Evolutionary conservation across 1,284 basidiomycete genomes (phyloP).

Genomic region (Ustilago bromivora): DNA sequence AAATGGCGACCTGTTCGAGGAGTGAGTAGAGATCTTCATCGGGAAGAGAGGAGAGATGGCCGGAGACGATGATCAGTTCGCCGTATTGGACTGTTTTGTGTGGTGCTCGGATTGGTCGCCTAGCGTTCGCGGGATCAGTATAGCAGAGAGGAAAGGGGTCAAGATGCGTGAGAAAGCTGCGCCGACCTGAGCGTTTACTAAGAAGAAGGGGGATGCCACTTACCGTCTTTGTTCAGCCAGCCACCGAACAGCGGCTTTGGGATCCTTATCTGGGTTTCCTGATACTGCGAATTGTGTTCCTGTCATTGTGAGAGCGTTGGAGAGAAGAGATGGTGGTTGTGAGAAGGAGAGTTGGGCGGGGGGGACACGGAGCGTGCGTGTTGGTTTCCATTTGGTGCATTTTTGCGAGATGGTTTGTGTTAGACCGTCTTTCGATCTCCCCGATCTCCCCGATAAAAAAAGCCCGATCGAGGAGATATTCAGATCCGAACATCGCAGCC

Average conservation of each 20-base stretch:
- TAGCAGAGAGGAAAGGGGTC: not conserved
- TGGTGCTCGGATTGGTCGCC: slow-evolving; percentile 73
- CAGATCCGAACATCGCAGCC: slow-evolving; percentile 11
- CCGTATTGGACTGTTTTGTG: slow-evolving; percentile 80
- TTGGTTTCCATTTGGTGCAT: too few relatives aligned
- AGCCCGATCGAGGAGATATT: slow-evolving; percentile 6
- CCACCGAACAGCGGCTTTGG: slow-evolving; percentile 53
- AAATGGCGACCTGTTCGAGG: slow-evolving; percentile 87
- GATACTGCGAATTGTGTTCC: slow-evolving; percentile 18
- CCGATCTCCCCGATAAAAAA: too few relatives aligned
- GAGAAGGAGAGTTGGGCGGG: not conserved
- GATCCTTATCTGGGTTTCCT: slow-evolving; percentile 36
- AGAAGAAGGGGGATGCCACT: slow-evolving; percentile 4
- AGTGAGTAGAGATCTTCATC: slow-evolving; percentile 77
- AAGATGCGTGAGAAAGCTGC: not conserved
- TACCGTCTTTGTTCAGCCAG: slow-evolving; percentile 58
- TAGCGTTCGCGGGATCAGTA: not conserved
- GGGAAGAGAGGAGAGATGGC: slow-evolving; percentile 72
- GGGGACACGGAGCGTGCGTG: not conserved
- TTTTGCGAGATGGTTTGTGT: not conserved
- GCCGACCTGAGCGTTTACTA: too few relatives aligned
- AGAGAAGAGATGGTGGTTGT: not conserved
- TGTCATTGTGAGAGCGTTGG: slow-evolving; percentile 13
- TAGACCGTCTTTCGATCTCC: not conserved
- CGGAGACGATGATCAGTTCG: slow-evolving; percentile 73